Conservation (phyloP, 257 asterid species). For the Ligustrum vulgare region DNA sequence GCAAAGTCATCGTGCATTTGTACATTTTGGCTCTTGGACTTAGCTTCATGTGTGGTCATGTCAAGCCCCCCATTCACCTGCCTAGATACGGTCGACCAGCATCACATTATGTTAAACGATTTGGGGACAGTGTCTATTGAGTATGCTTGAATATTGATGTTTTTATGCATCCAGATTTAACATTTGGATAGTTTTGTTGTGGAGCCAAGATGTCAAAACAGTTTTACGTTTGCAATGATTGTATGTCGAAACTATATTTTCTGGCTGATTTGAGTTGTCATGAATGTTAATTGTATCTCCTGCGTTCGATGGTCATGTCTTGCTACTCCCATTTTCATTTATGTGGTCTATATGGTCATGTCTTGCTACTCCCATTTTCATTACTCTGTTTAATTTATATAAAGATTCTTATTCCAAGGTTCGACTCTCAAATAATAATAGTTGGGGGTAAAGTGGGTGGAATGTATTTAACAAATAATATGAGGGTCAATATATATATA, state of each 20-base stretch:
- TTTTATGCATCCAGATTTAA: neutral
- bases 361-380: constrained; percentile 13
- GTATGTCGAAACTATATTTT: constrained; percentile 25
- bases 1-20: constrained; percentile 16
- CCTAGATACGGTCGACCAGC: constrained; percentile 22
- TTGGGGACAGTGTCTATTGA: constrained; percentile 11
- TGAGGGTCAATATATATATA: neutral
- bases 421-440: neutral
- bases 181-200: constrained; percentile 24
- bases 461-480: constrained; percentile 27
- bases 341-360: constrained; percentile 1
- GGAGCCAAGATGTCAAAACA: constrained; percentile 24
- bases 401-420: neutral
- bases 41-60: neutral
- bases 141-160: constrained; percentile 10
- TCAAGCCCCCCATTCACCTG: neutral
- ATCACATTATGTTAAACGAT: constrained; percentile 9
- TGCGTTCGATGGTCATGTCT: constrained; percentile 19
- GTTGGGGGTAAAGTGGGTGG: constrained; percentile 14
- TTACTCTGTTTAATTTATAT: no score
- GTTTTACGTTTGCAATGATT: no score
- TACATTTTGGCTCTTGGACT: constrained; percentile 15
- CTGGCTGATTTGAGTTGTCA: neutral
- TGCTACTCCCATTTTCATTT: constrained; percentile 1
- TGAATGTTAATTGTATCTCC: constrained; percentile 1